These are phyloP conservation scores for Nannochloropsis oceanica DNA, from an alignment of 108 stramenopile genomes.

Conservation along the genomic window DNA sequence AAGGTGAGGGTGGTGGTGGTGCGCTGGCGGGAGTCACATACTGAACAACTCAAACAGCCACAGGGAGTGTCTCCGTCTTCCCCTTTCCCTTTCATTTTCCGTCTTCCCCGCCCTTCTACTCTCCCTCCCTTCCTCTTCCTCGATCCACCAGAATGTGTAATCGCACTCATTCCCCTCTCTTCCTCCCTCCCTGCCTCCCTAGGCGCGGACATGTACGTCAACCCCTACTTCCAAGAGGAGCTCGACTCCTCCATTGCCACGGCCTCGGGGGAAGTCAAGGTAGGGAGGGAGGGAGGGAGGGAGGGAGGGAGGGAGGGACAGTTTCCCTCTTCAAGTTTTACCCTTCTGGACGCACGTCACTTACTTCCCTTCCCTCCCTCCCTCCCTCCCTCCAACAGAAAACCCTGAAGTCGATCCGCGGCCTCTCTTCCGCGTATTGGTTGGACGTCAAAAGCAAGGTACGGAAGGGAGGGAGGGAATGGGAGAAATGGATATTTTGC, in stretches of 20 bases:
- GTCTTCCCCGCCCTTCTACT: background rate
- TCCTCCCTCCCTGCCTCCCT: background rate
- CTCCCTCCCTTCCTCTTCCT: background rate
- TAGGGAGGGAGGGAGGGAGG: background rate
- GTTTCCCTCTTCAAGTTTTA: background rate
- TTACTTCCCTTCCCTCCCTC: background rate
- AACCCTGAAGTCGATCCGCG: background rate
- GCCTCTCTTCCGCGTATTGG: background rate
- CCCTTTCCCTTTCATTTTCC: background rate
- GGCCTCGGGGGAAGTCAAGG: background rate
- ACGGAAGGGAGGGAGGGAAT: background rate
- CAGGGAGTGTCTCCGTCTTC: background rate
- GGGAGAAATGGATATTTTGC: background rate
- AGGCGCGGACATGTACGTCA: background rate
- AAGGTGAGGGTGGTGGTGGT: background rate
- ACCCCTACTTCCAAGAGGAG: background rate
- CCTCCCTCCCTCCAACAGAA: background rate
- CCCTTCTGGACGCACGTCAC: background rate
- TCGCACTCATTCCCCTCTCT: background rate
- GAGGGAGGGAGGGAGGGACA: background rate
- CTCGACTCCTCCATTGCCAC: background rate
- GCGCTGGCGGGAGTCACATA: background rate
- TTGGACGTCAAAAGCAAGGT: background rate
- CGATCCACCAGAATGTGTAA: too few species aligned
- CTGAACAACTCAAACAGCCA: background rate